Evolutionary conservation across 164 flowering plant species (phyloP), one percentile per base, ranked within the genome.

Genomic region (Dillenia suffruticosa): DNA sequence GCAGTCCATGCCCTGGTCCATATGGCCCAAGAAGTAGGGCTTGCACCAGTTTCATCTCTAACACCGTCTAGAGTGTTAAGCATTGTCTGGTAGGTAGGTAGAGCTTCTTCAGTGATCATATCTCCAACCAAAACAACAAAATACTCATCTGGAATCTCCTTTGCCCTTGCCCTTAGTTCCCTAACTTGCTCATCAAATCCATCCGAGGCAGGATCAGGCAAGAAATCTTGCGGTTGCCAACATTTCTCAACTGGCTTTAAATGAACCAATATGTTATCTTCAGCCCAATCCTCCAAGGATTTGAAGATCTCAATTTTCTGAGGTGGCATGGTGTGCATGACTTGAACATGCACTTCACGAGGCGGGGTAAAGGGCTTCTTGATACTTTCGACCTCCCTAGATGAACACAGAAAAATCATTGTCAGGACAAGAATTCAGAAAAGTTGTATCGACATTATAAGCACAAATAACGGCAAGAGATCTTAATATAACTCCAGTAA

Each of bases 1-100:
- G 85, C 85, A n/a, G 85, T 81, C 82, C 92, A 87, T 4, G 87
- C 86, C 72, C 92, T 77, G 1, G 84, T 87, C 92, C 92, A 87
- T 4, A 77, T 54, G 7, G 86, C 93, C 93, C 93, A 87, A 51
- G 90, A 66, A 56, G 88, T 80, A 32, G 65, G 81, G 76, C 93
- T 87, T 8, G 93, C 90, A 44, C 88, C 93, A 3, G 90, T 87
- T 71, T 87, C 90, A 57, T 81, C 85, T 22, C 79, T 56, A 53
- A 79, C 81, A n/a, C 83, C 85, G 59, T 81, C 85, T 14, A 83
- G 77, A 32, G 93, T 83, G 63, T 87, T 87, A 10, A 87, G 83
- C 88, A 81, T 76, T 44, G 84, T 81, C 54, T 78, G 84, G 54
- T 81, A 81, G 44, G 80, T 81, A 9, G 84, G 92, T 19, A 87